Base-by-base conservation (phyloP, 305 asterid genomes). In the Petunia hybrid region DNA sequence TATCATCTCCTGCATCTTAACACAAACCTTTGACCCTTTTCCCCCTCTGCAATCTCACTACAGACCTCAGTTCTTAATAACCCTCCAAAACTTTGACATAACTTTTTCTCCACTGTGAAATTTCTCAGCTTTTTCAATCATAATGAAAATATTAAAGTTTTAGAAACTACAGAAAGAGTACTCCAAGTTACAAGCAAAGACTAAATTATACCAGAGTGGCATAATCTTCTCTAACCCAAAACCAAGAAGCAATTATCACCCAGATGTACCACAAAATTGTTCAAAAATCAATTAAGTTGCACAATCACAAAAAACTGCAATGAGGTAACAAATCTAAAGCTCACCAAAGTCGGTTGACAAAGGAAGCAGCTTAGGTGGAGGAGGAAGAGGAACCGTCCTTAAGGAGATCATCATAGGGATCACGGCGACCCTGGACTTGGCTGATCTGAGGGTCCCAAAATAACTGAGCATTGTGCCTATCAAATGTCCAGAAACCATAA, bases 401-500 rank as follows among this genome's bases (percentile, higher is more conserved):
- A 43, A 95, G 90, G 80, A 93, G 94, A 81, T 88, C 91, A 79
- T 95, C 98, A 51, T 93, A 95, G 45, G 98, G 98, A 82, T 93
- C 98, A 3, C 98, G 93, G 42, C 98, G 97, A 4, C 96, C 98
- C 2, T 81, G 88, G 82, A 88, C 96, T 83, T 94, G 97, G 86
- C 97, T 92, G 79, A 89, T 89, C 88, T 88, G 89, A 66, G 92
- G 59, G 64, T 89, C 92, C 90, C 89, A 91, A 84, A 86, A 86
- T 45, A 94, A 85, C 85, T 94, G 98, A 31, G 98, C 90, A 67
- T 94, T 94, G 83, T 91, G 95, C 70, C 93, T 94, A 39, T 94
- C 98, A 48, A 94, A 94, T 1, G 92, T 95, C 98, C 97, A 95
- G 86, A 93, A 93, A 5, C 90, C 93, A 66, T 95, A 95, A 0